Conservation (phyloP, 495 filamentous ascomycete genomes). For the Glarea lozoyensis region DNA sequence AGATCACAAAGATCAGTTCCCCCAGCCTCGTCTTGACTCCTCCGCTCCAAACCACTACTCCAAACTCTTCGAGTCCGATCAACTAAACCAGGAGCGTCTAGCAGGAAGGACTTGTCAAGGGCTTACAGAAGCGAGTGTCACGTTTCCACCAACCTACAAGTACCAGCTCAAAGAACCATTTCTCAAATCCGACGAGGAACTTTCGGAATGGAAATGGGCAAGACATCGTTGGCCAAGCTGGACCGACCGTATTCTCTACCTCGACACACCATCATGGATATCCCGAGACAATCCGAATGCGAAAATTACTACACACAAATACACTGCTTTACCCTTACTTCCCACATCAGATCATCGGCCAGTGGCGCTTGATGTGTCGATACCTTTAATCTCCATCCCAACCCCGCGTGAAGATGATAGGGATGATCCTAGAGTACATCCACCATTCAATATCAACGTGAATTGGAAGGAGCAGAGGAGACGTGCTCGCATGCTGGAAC, state of each 20-base stretch:
- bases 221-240: slow-evolving; percentile 80
- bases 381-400: slow-evolving; percentile 40
- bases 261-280: slow-evolving; percentile 49
- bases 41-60: slow-evolving; percentile 43
- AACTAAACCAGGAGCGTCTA: slow-evolving; percentile 60
- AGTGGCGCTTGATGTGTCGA: slow-evolving; percentile 55
- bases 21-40: slow-evolving; percentile 41
- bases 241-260: slow-evolving; percentile 85
- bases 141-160: slow-evolving; percentile 93
- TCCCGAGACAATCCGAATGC: slow-evolving; percentile 18
- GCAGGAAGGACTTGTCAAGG: slow-evolving; percentile 64
- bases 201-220: slow-evolving; percentile 60
- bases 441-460: slow-evolving; percentile 20
- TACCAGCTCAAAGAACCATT: slow-evolving; percentile 40
- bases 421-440: slow-evolving; percentile 18
- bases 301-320: slow-evolving; percentile 44
- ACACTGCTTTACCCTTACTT: slow-evolving; percentile 66
- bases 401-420: slow-evolving; percentile 15
- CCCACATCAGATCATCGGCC: slow-evolving; percentile 77
- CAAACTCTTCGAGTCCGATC: slow-evolving; percentile 63
- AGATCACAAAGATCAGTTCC: slow-evolving; percentile 45
- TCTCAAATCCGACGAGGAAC: slow-evolving; percentile 29
- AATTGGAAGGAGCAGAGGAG: slow-evolving; percentile 18
- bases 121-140: slow-evolving; percentile 61
- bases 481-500: slow-evolving; percentile 15